Percentiles rank a stretch among this genome's conserved stretches.
Conservation (phyloP, 352 stramenopile species). For the Phytophthora podocarpi region DNA sequence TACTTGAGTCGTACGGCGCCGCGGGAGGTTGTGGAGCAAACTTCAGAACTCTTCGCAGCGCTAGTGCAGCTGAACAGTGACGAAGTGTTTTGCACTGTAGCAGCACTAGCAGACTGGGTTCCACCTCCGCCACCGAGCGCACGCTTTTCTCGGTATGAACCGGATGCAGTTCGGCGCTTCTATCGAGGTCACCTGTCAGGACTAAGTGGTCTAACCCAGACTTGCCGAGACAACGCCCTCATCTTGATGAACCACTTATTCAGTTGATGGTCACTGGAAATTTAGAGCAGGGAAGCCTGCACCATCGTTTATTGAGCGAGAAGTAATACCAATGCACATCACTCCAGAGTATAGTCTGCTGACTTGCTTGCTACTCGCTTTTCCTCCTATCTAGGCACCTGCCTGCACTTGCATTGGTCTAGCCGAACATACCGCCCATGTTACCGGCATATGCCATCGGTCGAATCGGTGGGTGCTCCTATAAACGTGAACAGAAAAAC, state of each 20-base stretch:
- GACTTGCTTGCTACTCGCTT: slow-evolving; percentile 22
- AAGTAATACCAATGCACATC: slow-evolving; percentile 15
- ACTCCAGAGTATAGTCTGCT: slow-evolving; percentile 17
- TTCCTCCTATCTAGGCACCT: slow-evolving; percentile 33
- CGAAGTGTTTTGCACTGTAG: slow-evolving; percentile 71
- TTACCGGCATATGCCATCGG: slow-evolving; percentile 91
- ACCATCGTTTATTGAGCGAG: slow-evolving; percentile 35
- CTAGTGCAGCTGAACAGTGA: slow-evolving; percentile 68
- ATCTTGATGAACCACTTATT: slow-evolving; percentile 43
- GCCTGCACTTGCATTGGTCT: slow-evolving; percentile 34
- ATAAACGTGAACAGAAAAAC: not conserved
- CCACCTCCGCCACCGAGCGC: slow-evolving; percentile 49
- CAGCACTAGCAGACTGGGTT: slow-evolving; percentile 53
- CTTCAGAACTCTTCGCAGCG: slow-evolving; percentile 47
- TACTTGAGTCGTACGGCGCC: slow-evolving; percentile 51
- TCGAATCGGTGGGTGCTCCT: slow-evolving; percentile 89
- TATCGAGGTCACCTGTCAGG: slow-evolving; percentile 36
- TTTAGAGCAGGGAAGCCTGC: slow-evolving; percentile 15
- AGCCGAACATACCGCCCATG: slow-evolving; percentile 91
- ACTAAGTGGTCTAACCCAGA: slow-evolving; percentile 17
- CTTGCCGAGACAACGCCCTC: slow-evolving; percentile 31
- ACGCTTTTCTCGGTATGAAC: slow-evolving; percentile 44
- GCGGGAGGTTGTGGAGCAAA: slow-evolving; percentile 39
- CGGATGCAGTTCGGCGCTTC: slow-evolving; percentile 35
- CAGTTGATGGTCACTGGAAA: slow-evolving; percentile 10